phyloP scores from a whole-genome alignment of 2,329 filamentous ascomycete species.

The Pezicula neosporulosa region DNA sequence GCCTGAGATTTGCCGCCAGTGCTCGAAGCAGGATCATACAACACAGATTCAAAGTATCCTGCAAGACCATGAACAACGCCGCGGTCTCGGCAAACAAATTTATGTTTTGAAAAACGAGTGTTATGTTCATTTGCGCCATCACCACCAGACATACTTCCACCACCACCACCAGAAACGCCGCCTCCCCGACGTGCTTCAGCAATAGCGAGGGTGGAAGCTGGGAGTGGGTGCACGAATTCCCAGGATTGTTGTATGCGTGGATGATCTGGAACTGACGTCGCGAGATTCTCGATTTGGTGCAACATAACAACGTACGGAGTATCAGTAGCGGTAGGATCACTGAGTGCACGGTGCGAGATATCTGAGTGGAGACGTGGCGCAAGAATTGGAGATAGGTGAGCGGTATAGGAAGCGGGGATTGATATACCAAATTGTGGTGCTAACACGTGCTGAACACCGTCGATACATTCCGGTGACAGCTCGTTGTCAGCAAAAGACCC shows the following conservation, averaged over 20 bases:
- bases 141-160: constrained; percentile 69
- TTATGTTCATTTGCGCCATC: constrained; percentile 91
- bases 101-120: constrained; percentile 71
- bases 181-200: constrained; percentile 56
- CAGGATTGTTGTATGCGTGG: constrained; percentile 71
- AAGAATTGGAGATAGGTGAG: constrained; percentile 87
- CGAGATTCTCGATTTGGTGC: constrained; percentile 83
- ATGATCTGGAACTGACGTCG: constrained; percentile 55
- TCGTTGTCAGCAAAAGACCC: constrained; percentile 98
- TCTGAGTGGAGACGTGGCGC: constrained; percentile 84
- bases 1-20: constrained; percentile 27
- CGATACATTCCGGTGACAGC: constrained; percentile 91
- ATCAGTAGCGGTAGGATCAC: constrained; percentile 73
- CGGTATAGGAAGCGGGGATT: constrained; percentile 90
- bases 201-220: constrained; percentile 50
- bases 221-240: constrained; percentile 78
- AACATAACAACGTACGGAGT: constrained; percentile 95
- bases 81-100: constrained; percentile 73
- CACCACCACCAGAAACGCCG: constrained; percentile 63
- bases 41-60: constrained; percentile 95
- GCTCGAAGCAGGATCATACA: constrained; percentile 58
- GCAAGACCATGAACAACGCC: constrained; percentile 88
- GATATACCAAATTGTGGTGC: constrained; percentile 77
- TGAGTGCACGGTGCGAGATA: constrained; percentile 57
- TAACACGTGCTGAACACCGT: constrained; percentile 92